A percentile compares a stretch with the other conserved stretches of the same genome.
phyloP scores from a whole-genome alignment of 2,329 filamentous ascomycete genomes.

The Fusarium sambucinum region DNA sequence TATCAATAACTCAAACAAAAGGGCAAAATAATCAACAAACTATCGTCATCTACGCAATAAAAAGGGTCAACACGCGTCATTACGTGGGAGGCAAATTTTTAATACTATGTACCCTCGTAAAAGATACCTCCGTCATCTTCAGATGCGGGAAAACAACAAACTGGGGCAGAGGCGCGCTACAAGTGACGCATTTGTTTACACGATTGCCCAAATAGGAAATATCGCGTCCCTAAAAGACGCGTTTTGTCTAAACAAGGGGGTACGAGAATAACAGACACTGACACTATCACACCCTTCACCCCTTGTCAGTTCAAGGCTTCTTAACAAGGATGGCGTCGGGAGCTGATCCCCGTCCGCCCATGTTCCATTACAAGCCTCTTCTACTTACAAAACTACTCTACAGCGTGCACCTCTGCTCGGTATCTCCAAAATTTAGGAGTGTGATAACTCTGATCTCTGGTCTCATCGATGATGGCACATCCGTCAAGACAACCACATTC shows the following conservation, averaged over 20 bases:
- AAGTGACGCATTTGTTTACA: constrained; percentile 57
- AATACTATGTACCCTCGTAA: background rate
- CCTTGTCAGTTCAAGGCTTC: constrained; percentile 26
- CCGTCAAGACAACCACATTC: constrained; percentile 44
- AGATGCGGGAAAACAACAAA: constrained; percentile 37
- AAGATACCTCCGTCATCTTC: constrained; percentile 18
- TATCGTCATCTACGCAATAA: background rate
- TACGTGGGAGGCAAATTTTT: constrained; percentile 17
- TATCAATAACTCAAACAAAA: constrained; percentile 13
- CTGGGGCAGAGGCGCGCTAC: constrained; percentile 34
- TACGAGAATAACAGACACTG: constrained; percentile 24
- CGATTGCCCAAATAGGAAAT: constrained; percentile 45
- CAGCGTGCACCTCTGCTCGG: background rate
- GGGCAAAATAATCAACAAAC: constrained; percentile 11
- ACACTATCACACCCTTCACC: constrained; percentile 30
- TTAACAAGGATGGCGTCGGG: constrained; percentile 41
- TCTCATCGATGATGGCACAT: constrained; percentile 39
- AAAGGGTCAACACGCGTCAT: constrained; percentile 14
- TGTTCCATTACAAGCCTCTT: constrained; percentile 36
- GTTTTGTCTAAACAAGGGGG: constrained; percentile 48
- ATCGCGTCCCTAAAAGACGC: constrained; percentile 52
- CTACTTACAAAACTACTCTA: background rate
- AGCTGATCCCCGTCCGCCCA: constrained; percentile 38
- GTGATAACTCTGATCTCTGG: constrained; percentile 31
- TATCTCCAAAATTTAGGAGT: background rate